Conservation (phyloP, 2,329 filamentous ascomycete species). For the Fusarium sororula region DNA sequence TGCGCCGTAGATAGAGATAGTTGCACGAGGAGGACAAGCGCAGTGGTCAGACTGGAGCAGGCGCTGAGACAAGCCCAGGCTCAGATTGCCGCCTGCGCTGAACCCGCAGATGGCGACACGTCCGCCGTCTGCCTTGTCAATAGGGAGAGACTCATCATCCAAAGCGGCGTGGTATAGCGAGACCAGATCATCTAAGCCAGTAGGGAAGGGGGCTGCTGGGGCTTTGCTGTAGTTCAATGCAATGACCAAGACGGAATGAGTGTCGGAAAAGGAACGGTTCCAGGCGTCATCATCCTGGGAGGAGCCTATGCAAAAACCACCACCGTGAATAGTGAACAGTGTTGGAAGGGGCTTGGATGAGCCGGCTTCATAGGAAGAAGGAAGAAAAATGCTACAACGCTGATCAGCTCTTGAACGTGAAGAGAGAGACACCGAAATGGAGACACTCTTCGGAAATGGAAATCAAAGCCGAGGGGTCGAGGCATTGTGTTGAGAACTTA, state of each 20-base stretch:
- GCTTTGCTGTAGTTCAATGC: background rate
- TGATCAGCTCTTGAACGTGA: background rate
- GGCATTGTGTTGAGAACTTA: background rate
- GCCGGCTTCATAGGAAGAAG: background rate
- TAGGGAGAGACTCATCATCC: background rate
- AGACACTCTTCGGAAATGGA: background rate
- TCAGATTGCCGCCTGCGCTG: background rate
- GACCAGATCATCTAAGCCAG: background rate
- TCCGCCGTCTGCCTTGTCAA: background rate
- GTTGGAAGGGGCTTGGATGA: background rate
- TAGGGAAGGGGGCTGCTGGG: background rate
- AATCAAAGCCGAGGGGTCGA: background rate
- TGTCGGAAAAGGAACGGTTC: background rate
- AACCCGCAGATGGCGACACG: background rate
- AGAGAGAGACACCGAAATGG: too few relatives aligned
- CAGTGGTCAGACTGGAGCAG: background rate
- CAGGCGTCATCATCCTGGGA: background rate
- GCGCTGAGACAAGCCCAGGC: background rate
- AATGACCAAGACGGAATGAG: background rate
- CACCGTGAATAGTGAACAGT: background rate
- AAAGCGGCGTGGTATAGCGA: background rate
- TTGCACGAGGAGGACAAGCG: background rate
- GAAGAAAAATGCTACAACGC: background rate
- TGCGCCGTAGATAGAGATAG: background rate
- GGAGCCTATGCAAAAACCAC: background rate